Percentiles rank a stretch among this genome's conserved stretches.
phyloP scores from a whole-genome alignment of 805 yeast species.

The Candida tammaniensis region DNA sequence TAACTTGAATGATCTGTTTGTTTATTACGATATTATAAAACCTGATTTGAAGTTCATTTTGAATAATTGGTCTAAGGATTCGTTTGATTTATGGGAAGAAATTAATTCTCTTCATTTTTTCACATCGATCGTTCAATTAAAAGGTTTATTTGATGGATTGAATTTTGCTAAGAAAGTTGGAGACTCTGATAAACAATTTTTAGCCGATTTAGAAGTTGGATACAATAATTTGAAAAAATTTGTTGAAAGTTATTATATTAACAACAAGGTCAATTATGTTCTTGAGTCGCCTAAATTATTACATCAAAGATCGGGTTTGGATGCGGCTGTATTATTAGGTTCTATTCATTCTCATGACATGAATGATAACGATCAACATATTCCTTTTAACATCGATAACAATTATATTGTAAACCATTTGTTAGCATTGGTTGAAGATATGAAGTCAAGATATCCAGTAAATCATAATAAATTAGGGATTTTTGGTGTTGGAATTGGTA shows the following conservation, averaged over 20 bases:
- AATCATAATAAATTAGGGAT: conserved; percentile 50
- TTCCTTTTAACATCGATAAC: conserved; percentile 66
- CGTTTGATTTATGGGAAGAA: conserved; percentile 97
- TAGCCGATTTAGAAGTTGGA: conserved; percentile 22
- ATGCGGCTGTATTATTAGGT: conserved; percentile 68
- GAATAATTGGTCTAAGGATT: conserved; percentile 56
- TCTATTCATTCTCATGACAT: conserved; percentile 46
- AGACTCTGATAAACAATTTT: conserved; percentile 22
- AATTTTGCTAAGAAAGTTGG: conserved; percentile 25
- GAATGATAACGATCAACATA: conserved; percentile 28
- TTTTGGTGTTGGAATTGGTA: conserved; percentile 71
- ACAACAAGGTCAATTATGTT: conserved; percentile 38
- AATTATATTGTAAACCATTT: conserved; percentile 61
- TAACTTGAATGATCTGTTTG: conserved; percentile 21
- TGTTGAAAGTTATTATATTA: conserved; percentile 29
- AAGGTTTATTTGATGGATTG: conserved; percentile 60
- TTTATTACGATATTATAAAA: conserved; percentile 54
- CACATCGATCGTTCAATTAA: conserved; percentile 71
- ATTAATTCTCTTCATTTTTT: conserved; percentile 72
- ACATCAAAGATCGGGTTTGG: conserved; percentile 66
- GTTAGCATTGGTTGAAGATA: conserved; percentile 57
- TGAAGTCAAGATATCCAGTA: conserved; percentile 75
- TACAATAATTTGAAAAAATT: conserved; percentile 36
- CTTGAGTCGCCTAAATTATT: conserved; percentile 63
- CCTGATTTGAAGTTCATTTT: conserved; percentile 69